These are phyloP conservation scores for Bipolaris cookei DNA, from an alignment of 2,329 filamentous ascomycete genomes.

Conservation along the genomic window DNA sequence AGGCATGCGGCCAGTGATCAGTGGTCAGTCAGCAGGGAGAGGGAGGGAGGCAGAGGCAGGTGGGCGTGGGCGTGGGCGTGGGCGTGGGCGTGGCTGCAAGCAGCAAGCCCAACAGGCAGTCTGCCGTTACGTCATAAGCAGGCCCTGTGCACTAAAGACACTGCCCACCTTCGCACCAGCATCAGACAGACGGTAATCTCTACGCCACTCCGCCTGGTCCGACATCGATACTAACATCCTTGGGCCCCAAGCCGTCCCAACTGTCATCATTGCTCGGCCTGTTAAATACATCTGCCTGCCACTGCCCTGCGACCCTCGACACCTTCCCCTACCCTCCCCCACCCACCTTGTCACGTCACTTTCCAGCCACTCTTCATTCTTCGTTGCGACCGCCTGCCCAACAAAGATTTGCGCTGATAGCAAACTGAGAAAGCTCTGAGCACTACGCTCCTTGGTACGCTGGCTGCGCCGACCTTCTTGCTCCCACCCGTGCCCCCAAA, in stretches of 20 bases:
- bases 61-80: not conserved
- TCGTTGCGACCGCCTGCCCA: slow-evolving; percentile 30
- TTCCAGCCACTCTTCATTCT: slow-evolving; percentile 34
- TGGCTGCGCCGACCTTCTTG: slow-evolving; percentile 1
- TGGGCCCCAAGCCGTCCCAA: slow-evolving; percentile 25
- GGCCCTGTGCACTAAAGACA: slow-evolving; percentile 11
- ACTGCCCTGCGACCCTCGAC: slow-evolving; percentile 23
- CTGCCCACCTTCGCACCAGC: slow-evolving; percentile 22
- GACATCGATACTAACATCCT: slow-evolving; percentile 6
- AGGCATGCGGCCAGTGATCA: too few species aligned
- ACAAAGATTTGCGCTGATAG: slow-evolving; percentile 22
- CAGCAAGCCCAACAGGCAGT: slow-evolving; percentile 13
- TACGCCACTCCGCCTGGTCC: slow-evolving; percentile 27
- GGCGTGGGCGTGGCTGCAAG: not conserved
- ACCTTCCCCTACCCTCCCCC: slow-evolving; percentile 13
- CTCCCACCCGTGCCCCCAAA: slow-evolving; percentile 12
- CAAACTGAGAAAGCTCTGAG: slow-evolving; percentile 20
- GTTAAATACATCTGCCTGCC: slow-evolving; percentile 31
- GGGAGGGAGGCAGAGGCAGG: too few species aligned
- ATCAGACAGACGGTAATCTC: slow-evolving; percentile 26
- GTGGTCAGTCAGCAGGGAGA: too few species aligned
- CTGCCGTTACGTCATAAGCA: slow-evolving; percentile 18
- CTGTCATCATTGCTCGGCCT: slow-evolving; percentile 28
- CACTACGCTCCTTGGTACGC: slow-evolving; percentile 29
- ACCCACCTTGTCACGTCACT: slow-evolving; percentile 31